phyloP scores from a whole-genome alignment of 2,329 filamentous ascomycete genomes.

The Colletotrichum limetticola region DNA sequence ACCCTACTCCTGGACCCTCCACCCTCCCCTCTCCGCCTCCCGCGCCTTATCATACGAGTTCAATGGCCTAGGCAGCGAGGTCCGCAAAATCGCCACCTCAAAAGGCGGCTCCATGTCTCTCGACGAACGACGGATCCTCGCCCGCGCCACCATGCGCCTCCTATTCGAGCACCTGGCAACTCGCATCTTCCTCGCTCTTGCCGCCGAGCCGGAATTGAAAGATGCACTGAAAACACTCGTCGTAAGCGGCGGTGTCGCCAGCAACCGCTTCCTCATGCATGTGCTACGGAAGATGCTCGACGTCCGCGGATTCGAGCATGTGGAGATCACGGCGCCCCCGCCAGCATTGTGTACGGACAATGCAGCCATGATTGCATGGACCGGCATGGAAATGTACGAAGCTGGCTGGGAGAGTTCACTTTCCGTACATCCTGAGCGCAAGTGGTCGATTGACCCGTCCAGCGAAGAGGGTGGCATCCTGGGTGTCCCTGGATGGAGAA shows the following conservation, averaged over 20 bases:
- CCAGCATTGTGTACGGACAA: slow-evolving; percentile 88
- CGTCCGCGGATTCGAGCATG: slow-evolving; percentile 69
- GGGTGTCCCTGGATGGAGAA: slow-evolving; percentile 63
- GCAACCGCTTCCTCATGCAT: slow-evolving; percentile 81
- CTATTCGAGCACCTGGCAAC: slow-evolving; percentile 89
- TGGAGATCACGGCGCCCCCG: slow-evolving; percentile 80
- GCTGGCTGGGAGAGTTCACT: slow-evolving; percentile 76
- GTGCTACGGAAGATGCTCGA: slow-evolving; percentile 70
- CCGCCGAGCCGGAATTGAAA: slow-evolving; percentile 43
- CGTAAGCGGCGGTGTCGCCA: slow-evolving; percentile 89
- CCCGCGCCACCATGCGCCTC: slow-evolving; percentile 78
- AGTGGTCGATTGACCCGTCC: slow-evolving; percentile 78
- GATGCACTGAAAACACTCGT: slow-evolving; percentile 71
- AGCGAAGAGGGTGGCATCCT: slow-evolving; percentile 74
- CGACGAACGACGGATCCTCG: slow-evolving; percentile 75
- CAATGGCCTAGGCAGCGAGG: slow-evolving; percentile 73
- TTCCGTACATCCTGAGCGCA: slow-evolving; percentile 67
- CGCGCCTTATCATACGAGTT: slow-evolving; percentile 77
- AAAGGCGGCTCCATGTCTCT: slow-evolving; percentile 55
- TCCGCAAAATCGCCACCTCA: slow-evolving; percentile 64
- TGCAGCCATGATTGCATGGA: slow-evolving; percentile 97
- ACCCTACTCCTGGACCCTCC: slow-evolving; percentile 82
- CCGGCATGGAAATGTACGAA: slow-evolving; percentile 91
- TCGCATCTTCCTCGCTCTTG: slow-evolving; percentile 76
- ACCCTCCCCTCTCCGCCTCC: slow-evolving; percentile 71